Base-by-base conservation (phyloP, 768 basidiomycete genomes). In the Coprinellus aureogranulatus region DNA sequence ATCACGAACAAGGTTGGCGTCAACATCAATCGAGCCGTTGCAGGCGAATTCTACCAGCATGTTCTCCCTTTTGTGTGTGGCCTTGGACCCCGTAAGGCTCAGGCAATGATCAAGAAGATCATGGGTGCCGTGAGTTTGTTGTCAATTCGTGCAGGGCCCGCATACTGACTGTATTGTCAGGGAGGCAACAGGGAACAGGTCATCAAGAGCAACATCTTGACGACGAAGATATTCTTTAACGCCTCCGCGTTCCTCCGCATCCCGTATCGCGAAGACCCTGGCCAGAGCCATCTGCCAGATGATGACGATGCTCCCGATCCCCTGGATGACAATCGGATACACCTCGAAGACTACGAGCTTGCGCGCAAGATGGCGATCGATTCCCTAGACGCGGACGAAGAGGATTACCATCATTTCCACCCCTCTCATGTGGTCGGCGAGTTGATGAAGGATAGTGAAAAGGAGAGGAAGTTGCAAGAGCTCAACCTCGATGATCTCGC, bases 351-450 rank as follows among this genome's bases (percentile, higher is more conserved):
- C 72, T 99, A 98, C 67, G 95, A 98, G 62, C 81, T 98, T 39
- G 96, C 97, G 3, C 87, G 93, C 34, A 98, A 98, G 77, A 97
- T 99, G 94, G 96, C 96, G 37, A 91, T 92, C 20, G 94, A 98
- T 71, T 94, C 96, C 4, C 81, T 98, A 14, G 97, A 98, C 67
- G 81, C 93, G n/a, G 97, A 99, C 62, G 94, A 96, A 65, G 97
- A 98, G 70, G 97, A 99, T 14, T 73, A 81, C 94, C 31, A 90
- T 91, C 55, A 92, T 92, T 62, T 86, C 65, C 91, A 96, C 68
- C 91, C 94, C 26, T 98, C 97, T 1, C 86, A 89, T 63, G 89
- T 92, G 8, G 93, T 99, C 45, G 82, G 83, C 14, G 73, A 87
- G 46, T 88, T 99, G 68, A 92, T 97, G 87, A 79, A 84, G 41